Conservation (phyloP, 2,329 filamentous ascomycete species). For the Decorospora gaudefroyi region DNA sequence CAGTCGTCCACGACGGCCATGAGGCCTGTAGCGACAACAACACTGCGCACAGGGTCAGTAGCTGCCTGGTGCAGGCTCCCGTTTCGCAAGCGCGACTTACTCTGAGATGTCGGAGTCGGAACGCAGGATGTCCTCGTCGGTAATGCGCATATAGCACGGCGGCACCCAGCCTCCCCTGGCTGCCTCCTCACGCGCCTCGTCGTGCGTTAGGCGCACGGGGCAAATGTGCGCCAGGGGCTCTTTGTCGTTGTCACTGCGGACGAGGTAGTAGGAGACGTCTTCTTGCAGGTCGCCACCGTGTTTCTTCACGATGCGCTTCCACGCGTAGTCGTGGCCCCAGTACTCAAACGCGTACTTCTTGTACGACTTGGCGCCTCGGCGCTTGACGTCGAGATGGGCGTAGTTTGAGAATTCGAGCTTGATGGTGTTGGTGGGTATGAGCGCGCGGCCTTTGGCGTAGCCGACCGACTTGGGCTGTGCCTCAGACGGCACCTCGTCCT, state of each 20-base stretch:
- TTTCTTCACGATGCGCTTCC: conserved; percentile 75
- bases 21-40: conserved; percentile 87
- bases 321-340: conserved; percentile 85
- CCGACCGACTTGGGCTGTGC: conserved; percentile 41
- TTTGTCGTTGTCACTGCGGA: conserved; percentile 66
- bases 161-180: conserved; percentile 86
- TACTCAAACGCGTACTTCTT: conserved; percentile 92
- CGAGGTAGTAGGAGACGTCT: conserved; percentile 77
- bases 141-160: conserved; percentile 89
- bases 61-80: conserved; percentile 7
- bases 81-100: conserved; percentile 59
- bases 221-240: conserved; percentile 79
- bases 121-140: conserved; percentile 69
- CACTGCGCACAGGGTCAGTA: conserved; percentile 57
- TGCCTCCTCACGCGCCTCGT: conserved; percentile 72
- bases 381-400: conserved; percentile 81
- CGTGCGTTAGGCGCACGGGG: conserved; percentile 73
- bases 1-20: conserved; percentile 87
- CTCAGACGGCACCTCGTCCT: conserved; percentile 23
- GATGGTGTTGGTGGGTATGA: conserved; percentile 72
- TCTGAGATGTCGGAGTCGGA: conserved; percentile 81
- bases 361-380: conserved; percentile 65
- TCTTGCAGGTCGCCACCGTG: conserved; percentile 60
- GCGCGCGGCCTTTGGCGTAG: conserved; percentile 47
- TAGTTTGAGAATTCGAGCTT: conserved; percentile 98